A percentile compares a stretch with the other conserved stretches of the same genome.
Conservation (phyloP, 495 filamentous ascomycete species). For the Trichoderma parareesei region DNA sequence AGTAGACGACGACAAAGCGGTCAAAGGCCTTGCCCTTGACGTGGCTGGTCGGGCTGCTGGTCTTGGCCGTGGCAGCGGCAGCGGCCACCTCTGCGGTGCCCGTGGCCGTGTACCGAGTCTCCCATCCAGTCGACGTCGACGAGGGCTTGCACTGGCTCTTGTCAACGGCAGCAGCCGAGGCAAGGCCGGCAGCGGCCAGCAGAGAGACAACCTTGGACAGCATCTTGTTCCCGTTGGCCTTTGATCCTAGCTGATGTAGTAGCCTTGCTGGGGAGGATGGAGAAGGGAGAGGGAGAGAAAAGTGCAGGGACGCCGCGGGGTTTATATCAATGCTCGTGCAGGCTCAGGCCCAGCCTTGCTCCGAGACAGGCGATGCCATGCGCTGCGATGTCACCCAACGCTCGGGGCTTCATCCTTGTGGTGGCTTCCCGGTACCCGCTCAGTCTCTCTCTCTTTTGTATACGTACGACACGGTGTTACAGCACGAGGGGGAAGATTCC, state of each 20-base stretch:
- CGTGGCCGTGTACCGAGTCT: background rate
- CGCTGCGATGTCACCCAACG: background rate
- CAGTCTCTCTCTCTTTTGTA: background rate
- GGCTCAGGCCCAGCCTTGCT: background rate
- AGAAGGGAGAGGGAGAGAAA: background rate
- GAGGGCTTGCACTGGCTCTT: background rate
- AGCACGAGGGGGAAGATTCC: background rate
- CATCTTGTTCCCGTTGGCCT: background rate
- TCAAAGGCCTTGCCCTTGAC: slow-evolving; percentile 59
- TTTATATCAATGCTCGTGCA: background rate
- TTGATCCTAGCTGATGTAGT: background rate
- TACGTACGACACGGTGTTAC: background rate
- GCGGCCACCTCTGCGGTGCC: slow-evolving; percentile 12
- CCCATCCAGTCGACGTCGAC: background rate
- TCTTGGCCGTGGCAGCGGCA: slow-evolving; percentile 28
- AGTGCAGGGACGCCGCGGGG: background rate
- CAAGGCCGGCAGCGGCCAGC: slow-evolving; percentile 1
- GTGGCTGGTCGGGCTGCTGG: slow-evolving; percentile 46
- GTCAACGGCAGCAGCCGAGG: background rate
- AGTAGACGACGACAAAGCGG: slow-evolving; percentile 59
- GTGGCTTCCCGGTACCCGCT: background rate
- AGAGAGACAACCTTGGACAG: slow-evolving; percentile 3
- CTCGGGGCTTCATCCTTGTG: background rate
- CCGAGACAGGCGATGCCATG: background rate
- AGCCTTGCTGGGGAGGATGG: background rate